Conservation (phyloP, 495 filamentous ascomycete genomes). For the Astrocystis sublimbata region DNA sequence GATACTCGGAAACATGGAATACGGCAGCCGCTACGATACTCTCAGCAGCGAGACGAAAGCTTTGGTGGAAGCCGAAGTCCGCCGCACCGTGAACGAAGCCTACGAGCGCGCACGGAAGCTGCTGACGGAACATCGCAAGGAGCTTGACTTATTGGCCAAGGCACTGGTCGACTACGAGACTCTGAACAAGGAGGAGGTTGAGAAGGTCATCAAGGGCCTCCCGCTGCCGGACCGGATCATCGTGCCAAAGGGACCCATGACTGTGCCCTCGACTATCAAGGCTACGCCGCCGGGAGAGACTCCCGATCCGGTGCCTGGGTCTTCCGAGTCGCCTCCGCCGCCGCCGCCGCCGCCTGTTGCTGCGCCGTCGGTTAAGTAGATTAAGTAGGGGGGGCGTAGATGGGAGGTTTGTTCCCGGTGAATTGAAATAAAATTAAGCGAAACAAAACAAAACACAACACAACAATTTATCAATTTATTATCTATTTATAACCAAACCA, state of each 20-base stretch:
- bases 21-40: constrained; percentile 72
- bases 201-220: constrained; percentile 81
- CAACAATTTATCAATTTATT: too few relatives aligned
- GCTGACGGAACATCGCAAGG: constrained; percentile 68
- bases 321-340: constrained; percentile 14
- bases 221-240: constrained; percentile 60
- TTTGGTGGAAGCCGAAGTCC: constrained; percentile 83
- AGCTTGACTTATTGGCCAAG: constrained; percentile 82
- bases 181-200: constrained; percentile 81
- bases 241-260: constrained; percentile 51
- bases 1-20: constrained; percentile 84
- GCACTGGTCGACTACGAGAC: constrained; percentile 95
- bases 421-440: too few relatives aligned
- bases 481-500: too few relatives aligned
- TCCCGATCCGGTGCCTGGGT: constrained; percentile 23
- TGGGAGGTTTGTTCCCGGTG: too few relatives aligned
- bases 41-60: constrained; percentile 82
- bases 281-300: constrained; percentile 26
- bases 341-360: constrained; percentile 22
- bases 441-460: too few relatives aligned
- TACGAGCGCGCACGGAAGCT: constrained; percentile 71
- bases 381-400: too few relatives aligned
- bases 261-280: constrained; percentile 41
- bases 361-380: constrained; percentile 5
- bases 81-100: constrained; percentile 78